phyloP scores from a whole-genome alignment of 768 basidiomycete genomes.

The Mycena leptocephala region DNA sequence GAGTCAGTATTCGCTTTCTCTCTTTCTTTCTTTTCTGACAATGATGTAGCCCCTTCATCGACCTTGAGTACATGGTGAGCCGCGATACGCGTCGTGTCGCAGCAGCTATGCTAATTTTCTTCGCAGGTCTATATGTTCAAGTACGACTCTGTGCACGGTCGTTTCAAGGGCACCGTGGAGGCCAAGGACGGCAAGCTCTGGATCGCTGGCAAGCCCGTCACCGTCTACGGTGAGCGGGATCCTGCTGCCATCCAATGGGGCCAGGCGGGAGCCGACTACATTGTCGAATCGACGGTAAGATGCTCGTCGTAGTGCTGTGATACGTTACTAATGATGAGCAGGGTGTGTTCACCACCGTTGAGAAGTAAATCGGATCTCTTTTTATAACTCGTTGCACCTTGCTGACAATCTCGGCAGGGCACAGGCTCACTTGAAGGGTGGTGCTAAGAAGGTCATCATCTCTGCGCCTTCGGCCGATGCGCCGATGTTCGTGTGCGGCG shows the following conservation, averaged over 20 bases:
- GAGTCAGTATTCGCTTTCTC: slow-evolving; percentile 70
- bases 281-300: slow-evolving; percentile 94
- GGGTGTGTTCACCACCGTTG: slow-evolving; percentile 98
- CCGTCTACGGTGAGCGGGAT: slow-evolving; percentile 89
- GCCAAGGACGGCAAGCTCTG: slow-evolving; percentile 91
- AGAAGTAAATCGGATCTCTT: slow-evolving; percentile 71
- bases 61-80: slow-evolving; percentile 94
- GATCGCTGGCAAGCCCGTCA: slow-evolving; percentile 85
- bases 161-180: slow-evolving; percentile 90
- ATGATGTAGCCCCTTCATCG: slow-evolving; percentile 75
- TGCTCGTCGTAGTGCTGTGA: slow-evolving; percentile 18
- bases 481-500: slow-evolving; percentile 95
- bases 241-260: slow-evolving; percentile 91
- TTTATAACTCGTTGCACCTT: slow-evolving; percentile 20
- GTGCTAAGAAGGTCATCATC: slow-evolving; percentile 99
- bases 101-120: neutral
- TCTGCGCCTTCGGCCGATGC: slow-evolving; percentile 98
- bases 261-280: slow-evolving; percentile 87
- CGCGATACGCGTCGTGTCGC: neutral
- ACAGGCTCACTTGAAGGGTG: slow-evolving; percentile 94
- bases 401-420: slow-evolving; percentile 68
- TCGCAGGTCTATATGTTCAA: slow-evolving; percentile 97
- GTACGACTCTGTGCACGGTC: slow-evolving; percentile 94
- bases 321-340: slow-evolving; percentile 43
- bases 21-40: slow-evolving; percentile 20